Base-by-base conservation (phyloP, 2,329 filamentous ascomycete species). In the Penicillium olsonii region DNA sequence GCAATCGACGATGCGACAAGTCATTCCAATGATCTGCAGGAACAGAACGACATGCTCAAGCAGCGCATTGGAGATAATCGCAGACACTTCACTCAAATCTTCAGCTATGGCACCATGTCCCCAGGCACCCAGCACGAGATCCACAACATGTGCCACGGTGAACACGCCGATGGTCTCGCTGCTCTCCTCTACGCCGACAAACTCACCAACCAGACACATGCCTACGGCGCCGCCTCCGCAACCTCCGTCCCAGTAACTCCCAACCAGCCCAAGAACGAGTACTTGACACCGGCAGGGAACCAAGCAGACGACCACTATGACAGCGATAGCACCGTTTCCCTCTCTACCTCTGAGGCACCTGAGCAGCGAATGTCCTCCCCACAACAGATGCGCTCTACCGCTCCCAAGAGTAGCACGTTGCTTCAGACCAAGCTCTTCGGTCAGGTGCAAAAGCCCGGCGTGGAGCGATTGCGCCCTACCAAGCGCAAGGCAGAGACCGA, bases 21-120 rank as follows among this genome's bases (percentile, higher is more conserved):
- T 55, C 85, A 90, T 62, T 82, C 87, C 15, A 78, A 83, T 6
- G 77, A 78, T 44, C 74, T 95, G n/a, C 70, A 77, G 2, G 90
- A 95, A 62, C 87, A 94, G 64, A 88, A 90, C 47, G 79, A 84
- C 33, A 81, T 89, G 67, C 78, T 96, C 42, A 83, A 92, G 50
- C 88, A 85, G 54, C 86, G 92, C 17, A 95, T 97, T 56, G 84
- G 88, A 35, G 90, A 95, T 68, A 96, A 96, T 65, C 80, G 92
- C 54, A 88, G 95, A 65, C 91, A 95, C 64, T 85, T 95, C 61
- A 88, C 89, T 50, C 81, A 82, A 64, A 82, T 95, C 41, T 86
- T 88, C 63, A 87, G 88, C 60, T 88, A 89, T 2, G 87, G 87
- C 27, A 84, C 87, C 52, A 75, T 81, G 50, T 78, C 84, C 50